A percentile compares a stretch with the other conserved stretches of the same genome.
Conservation (phyloP, 1,284 basidiomycete genomes). For the Kwoniella shivajii region DNA sequence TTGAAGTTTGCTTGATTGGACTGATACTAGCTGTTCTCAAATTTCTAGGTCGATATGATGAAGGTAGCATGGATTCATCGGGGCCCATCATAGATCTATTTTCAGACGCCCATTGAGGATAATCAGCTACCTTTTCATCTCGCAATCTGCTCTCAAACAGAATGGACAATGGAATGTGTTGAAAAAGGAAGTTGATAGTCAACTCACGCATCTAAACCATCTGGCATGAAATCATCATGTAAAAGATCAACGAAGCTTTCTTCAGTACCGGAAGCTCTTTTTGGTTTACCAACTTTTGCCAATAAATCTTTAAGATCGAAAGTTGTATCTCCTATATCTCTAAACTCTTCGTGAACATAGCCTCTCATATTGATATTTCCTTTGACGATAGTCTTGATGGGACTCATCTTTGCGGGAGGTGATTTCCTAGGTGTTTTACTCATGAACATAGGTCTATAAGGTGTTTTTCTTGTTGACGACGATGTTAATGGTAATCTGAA, state of each 20-base stretch:
- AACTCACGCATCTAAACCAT: conserved; percentile 28
- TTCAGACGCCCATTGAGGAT: background rate
- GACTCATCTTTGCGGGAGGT: conserved; percentile 3
- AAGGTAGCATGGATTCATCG: conserved; percentile 18
- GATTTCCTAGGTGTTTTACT: conserved; percentile 4
- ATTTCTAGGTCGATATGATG: conserved; percentile 1
- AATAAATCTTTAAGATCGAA: conserved; percentile 42
- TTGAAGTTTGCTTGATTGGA: conserved; percentile 1
- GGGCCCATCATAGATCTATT: conserved; percentile 20
- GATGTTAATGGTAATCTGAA: conserved; percentile 7
- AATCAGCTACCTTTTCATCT: background rate
- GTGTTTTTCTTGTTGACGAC: background rate
- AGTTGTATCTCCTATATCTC: conserved; percentile 28
- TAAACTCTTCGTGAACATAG: background rate
- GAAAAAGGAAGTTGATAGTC: too few species aligned
- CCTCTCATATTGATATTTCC: background rate
- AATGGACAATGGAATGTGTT: too few species aligned
- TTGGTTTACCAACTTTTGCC: conserved; percentile 32
- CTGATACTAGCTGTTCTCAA: background rate
- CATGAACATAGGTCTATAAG: conserved; percentile 2
- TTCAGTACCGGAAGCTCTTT: conserved; percentile 39
- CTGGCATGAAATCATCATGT: conserved; percentile 22
- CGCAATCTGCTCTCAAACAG: too few species aligned
- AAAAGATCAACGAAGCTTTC: conserved; percentile 47
- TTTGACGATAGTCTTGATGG: conserved; percentile 1